Percentiles rank a stretch among this genome's conserved stretches.
Conservation (phyloP, 306 rosid genomes). For the Medicago ruthenica region DNA sequence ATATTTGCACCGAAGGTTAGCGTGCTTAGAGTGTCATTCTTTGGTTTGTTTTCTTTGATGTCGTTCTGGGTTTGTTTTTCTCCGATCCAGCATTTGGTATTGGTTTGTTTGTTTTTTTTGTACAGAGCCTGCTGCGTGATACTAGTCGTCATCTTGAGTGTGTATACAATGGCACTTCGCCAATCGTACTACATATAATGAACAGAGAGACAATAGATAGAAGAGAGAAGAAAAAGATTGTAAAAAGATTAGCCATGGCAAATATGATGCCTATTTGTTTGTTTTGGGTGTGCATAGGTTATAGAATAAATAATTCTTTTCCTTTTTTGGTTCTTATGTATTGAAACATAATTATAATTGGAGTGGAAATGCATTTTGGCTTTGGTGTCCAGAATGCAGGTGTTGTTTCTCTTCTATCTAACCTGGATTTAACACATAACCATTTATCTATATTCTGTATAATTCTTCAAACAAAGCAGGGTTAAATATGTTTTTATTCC, state of each 20-base stretch:
- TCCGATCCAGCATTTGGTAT: slow-evolving; percentile 69
- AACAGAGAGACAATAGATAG: slow-evolving; percentile 51
- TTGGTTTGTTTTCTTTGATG: slow-evolving; percentile 61
- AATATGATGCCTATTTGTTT: slow-evolving; percentile 58
- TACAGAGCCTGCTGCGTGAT: slow-evolving; percentile 69
- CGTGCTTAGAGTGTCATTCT: slow-evolving; percentile 79
- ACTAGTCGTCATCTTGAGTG: slow-evolving; percentile 67
- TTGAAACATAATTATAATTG: slow-evolving; percentile 67
- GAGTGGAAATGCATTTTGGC: slow-evolving; percentile 81
- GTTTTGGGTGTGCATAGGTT: slow-evolving; percentile 78
- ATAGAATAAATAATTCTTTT: slow-evolving; percentile 65
- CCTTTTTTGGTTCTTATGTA: slow-evolving; percentile 66
- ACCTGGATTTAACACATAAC: slow-evolving; percentile 30
- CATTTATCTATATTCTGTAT: background rate
- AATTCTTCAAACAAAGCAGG: background rate
- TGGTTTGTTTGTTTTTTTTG: slow-evolving; percentile 62
- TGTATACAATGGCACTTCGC: slow-evolving; percentile 83
- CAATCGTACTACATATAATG: slow-evolving; percentile 66
- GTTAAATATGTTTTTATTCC: background rate
- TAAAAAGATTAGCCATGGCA: slow-evolving; percentile 60
- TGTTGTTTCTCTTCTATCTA: slow-evolving; percentile 45
- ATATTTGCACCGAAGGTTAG: slow-evolving; percentile 52
- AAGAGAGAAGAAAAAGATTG: slow-evolving; percentile 43
- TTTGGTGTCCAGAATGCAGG: slow-evolving; percentile 90
- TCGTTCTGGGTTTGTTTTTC: slow-evolving; percentile 66